phyloP scores from a whole-genome alignment of 768 basidiomycete species.

The Mrakia gelida region DNA sequence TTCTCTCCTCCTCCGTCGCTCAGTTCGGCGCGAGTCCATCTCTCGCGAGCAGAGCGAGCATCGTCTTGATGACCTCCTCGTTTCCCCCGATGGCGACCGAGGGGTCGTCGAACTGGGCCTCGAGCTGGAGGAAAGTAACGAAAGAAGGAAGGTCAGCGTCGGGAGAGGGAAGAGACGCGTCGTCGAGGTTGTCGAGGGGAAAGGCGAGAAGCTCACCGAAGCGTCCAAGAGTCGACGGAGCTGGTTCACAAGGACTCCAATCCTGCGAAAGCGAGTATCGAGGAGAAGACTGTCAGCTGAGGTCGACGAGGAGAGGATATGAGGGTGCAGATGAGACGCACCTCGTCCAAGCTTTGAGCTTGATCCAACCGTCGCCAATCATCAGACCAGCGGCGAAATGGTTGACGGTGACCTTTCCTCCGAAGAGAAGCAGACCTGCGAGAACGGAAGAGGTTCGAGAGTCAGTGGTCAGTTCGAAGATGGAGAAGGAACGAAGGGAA shows the following conservation, averaged over 20 bases:
- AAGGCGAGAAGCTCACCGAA: constrained; percentile 11
- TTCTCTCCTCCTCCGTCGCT: neutral
- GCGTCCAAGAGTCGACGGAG: constrained; percentile 56
- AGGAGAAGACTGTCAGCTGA: neutral
- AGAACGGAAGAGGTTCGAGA: constrained; percentile 61
- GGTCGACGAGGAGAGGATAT: neutral
- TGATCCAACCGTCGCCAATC: constrained; percentile 47
- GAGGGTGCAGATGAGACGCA: neutral
- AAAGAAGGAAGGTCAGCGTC: too few relatives aligned
- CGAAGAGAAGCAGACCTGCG: constrained; percentile 80
- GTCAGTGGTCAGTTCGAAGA: neutral
- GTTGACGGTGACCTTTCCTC: constrained; percentile 70
- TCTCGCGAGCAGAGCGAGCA: constrained; percentile 46
- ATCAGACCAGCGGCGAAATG: constrained; percentile 70
- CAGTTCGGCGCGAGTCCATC: constrained; percentile 19
- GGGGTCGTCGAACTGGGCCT: constrained; percentile 63
- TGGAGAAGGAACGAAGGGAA: too few relatives aligned
- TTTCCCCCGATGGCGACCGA: constrained; percentile 51
- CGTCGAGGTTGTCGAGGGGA: neutral
- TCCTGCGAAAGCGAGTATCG: constrained; percentile 47
- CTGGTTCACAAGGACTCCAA: constrained; percentile 83
- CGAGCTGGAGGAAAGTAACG: constrained; percentile 49
- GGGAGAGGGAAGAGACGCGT: neutral
- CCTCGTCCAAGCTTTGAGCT: constrained; percentile 71
- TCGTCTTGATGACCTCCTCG: constrained; percentile 53